Base-by-base conservation (phyloP, 2,329 filamentous ascomycete genomes). In the Aaosphaeria arxii region DNA sequence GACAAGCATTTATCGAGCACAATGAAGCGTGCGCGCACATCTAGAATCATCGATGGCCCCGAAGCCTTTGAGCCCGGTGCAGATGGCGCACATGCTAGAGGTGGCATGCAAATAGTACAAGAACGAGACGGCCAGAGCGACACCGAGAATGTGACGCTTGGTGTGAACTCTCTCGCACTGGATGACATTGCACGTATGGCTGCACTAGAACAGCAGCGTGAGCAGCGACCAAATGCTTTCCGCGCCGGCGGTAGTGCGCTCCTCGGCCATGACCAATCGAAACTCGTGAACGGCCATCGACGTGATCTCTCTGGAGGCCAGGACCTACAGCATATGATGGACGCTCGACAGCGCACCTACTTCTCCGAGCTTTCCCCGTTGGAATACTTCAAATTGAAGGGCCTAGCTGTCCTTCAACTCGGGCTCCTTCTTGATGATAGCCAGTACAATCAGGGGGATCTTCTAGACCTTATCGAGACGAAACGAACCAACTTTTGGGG, bases 101-200 rank as follows among this genome's bases (percentile, higher is more conserved):
- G 76, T 48, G 82, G 80, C 9, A 86, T 91, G 67, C 86, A 89
- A 54, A 91, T 94, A 56, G 84, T 92, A 1, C 89, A 95, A 63
- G 90, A 95, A 59, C 80, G 82, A 43, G 87, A 89, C 57, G 76
- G 76, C 31, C 83, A 84, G 56, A 82, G 84, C 43, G 86, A 89
- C 56, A 80, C 83, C 13, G 85, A 87, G 11, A 89, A 92, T 59
- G 79, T 91, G 58, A 92, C 91, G 63, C 91, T 99, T 64, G 90
- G 90, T 33, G 86, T 91, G 57, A 91, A 97, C 70, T 90, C 90
- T 28, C 82, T 99, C 52, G 96, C 92, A 0, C 76, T 99, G 48
- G 94, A 99, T 63, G 94, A 99, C 63, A 97, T 99, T 58, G 91
- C 94, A 6, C 83, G 94, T 54, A 95, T 99, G 62, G 91, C 96